phyloP scores from a whole-genome alignment of 495 filamentous ascomycete genomes.

The Neurospora sp. region DNA sequence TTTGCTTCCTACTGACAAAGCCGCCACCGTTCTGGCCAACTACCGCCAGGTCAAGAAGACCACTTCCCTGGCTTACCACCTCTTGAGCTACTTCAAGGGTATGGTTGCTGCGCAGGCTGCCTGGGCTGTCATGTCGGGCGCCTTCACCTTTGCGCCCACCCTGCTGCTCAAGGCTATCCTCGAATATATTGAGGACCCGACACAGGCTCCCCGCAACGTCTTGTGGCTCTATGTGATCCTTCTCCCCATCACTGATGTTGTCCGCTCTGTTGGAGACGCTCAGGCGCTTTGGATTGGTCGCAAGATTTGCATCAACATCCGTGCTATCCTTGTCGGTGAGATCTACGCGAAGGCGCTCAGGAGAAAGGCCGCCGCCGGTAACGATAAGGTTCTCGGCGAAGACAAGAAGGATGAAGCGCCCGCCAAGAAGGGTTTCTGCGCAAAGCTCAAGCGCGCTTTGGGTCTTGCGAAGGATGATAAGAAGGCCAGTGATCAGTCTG shows the following conservation, averaged over 20 bases:
- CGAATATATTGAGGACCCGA: conserved; percentile 82
- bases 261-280: conserved; percentile 69
- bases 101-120: conserved; percentile 65
- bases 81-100: conserved; percentile 73
- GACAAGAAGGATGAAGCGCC: conserved; percentile 29
- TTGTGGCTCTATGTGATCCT: conserved; percentile 94
- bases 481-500: conserved; percentile 11
- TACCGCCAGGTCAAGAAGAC: conserved; percentile 85
- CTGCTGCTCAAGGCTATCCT: conserved; percentile 84
- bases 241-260: conserved; percentile 66
- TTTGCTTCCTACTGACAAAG: conserved; percentile 76
- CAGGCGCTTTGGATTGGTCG: conserved; percentile 92
- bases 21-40: conserved; percentile 62
- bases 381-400: conserved; percentile 55
- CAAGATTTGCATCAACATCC: conserved; percentile 83
- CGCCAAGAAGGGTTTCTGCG: conserved; percentile 38
- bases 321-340: conserved; percentile 93
- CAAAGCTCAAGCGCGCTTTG: conserved; percentile 40
- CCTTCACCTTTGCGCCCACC: conserved; percentile 85
- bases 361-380: conserved; percentile 72
- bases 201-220: conserved; percentile 69
- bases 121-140: conserved; percentile 68
- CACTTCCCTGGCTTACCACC: conserved; percentile 65
- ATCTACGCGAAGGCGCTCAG: conserved; percentile 96
- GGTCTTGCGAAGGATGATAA: conserved; percentile 48